Evolutionary conservation across 2,329 filamentous ascomycete genomes (phyloP).

Genomic region (Hymenoscyphus salicellus): DNA sequence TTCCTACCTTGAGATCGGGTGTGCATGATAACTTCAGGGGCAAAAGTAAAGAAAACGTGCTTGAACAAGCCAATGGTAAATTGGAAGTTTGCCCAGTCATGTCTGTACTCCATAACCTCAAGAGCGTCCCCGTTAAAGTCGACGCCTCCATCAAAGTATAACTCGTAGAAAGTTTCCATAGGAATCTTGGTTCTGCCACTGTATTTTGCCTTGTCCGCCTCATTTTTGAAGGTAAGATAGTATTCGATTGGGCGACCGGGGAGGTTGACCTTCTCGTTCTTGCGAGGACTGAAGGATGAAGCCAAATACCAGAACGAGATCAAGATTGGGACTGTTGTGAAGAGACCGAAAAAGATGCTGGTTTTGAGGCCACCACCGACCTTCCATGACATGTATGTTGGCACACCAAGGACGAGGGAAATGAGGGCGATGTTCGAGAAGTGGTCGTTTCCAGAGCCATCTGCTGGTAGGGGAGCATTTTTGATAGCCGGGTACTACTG

Average conservation of each 20-base stretch:
- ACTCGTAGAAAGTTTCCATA: conserved; percentile 93
- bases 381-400: conserved; percentile 79
- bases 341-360: conserved; percentile 77
- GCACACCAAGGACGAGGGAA: conserved; percentile 65
- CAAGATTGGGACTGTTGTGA: conserved; percentile 77
- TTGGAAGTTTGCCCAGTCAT: conserved; percentile 94
- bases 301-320: conserved; percentile 76
- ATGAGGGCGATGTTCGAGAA: conserved; percentile 84
- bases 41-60: conserved; percentile 82
- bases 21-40: conserved; percentile 90
- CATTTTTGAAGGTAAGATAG: conserved; percentile 78
- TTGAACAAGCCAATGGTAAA: conserved; percentile 85
- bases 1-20: conserved; percentile 75
- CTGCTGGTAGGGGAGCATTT: conserved; percentile 89
- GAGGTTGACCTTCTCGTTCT: conserved; percentile 85
- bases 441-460: conserved; percentile 75
- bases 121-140: conserved; percentile 93
- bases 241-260: conserved; percentile 85
- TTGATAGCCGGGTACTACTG: conserved; percentile 80
- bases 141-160: conserved; percentile 94
- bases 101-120: conserved; percentile 86
- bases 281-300: conserved; percentile 79
- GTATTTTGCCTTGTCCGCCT: conserved; percentile 62
- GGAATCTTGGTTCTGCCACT: conserved; percentile 76
- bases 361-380: conserved; percentile 84